These are phyloP conservation scores for Cutaneotrichosporon curvatum DNA, from an alignment of 1,284 basidiomycete species.

Conservation along the genomic window DNA sequence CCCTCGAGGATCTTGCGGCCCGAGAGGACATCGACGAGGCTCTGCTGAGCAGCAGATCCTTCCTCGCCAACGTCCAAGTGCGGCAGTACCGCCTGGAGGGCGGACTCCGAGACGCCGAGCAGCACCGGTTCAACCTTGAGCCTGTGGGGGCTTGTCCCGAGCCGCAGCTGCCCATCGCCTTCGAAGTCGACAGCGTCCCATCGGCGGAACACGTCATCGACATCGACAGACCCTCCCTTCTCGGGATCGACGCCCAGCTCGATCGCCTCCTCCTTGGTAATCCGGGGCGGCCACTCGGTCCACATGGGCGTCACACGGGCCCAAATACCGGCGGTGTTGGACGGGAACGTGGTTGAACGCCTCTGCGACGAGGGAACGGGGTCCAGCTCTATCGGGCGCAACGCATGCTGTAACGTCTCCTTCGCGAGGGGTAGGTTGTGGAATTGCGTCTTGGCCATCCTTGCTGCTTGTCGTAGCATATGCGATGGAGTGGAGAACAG, in stretches of 20 bases:
- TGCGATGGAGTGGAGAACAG: background rate
- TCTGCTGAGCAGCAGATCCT: conserved; percentile 51
- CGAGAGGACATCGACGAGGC: conserved; percentile 70
- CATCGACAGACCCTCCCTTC: conserved; percentile 37
- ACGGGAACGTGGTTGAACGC: conserved; percentile 54
- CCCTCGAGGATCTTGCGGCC: conserved; percentile 63
- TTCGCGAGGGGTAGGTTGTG: conserved; percentile 33
- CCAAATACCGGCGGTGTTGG: conserved; percentile 51
- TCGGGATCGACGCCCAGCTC: conserved; percentile 57
- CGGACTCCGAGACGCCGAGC: conserved; percentile 58
- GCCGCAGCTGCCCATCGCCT: conserved; percentile 16
- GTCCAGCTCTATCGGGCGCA: conserved; percentile 29
- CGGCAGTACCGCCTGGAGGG: conserved; percentile 69
- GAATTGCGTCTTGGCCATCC: conserved; percentile 7
- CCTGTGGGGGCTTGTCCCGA: conserved; percentile 47
- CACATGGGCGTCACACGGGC: conserved; percentile 77
- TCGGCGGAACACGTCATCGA: conserved; percentile 55
- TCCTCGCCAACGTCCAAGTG: conserved; percentile 76
- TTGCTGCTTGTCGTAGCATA: background rate
- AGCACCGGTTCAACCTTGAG: conserved; percentile 56
- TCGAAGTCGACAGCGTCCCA: conserved; percentile 35
- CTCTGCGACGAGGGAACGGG: conserved; percentile 64
- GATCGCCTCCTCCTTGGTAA: conserved; percentile 56
- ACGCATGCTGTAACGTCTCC: conserved; percentile 24
- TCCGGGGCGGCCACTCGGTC: conserved; percentile 74